Conservation (phyloP, 345 rosid genomes). For the Cardiospermum halicacabum region DNA sequence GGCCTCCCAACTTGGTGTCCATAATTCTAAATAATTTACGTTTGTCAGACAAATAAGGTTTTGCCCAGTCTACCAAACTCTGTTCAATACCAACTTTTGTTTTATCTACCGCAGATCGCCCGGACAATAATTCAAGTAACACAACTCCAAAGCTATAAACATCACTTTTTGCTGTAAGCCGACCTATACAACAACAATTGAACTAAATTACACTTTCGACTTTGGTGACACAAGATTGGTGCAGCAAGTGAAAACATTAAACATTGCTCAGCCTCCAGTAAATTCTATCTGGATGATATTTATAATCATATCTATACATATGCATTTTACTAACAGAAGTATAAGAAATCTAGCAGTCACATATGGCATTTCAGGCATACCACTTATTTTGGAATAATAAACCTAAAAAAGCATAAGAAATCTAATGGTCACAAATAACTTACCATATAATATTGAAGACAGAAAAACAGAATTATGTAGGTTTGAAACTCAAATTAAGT, state of each 20-base stretch:
- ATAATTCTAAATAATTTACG: conserved; percentile 81
- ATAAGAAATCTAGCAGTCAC: neutral
- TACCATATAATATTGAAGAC: neutral
- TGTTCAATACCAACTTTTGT: conserved; percentile 77
- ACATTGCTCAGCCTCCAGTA: neutral
- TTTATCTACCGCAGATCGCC: conserved; percentile 87
- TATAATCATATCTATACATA: neutral
- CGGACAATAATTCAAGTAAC: conserved; percentile 81
- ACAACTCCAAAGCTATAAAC: conserved; percentile 98
- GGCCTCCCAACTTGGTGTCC: conserved; percentile 96
- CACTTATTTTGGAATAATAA: no score
- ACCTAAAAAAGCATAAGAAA: neutral
- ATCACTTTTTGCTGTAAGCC: conserved; percentile 89
- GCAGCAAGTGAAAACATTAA: neutral
- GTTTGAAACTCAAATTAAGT: neutral
- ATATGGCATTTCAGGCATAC: neutral
- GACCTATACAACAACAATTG: conserved; percentile 51
- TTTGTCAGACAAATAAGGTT: conserved; percentile 80
- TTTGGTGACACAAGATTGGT: neutral
- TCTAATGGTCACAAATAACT: neutral
- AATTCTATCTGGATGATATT: neutral
- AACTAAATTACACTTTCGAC: conserved; percentile 14
- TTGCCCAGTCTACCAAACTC: conserved; percentile 93
- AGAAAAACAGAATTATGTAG: neutral
- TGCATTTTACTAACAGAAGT: neutral